A percentile compares a stretch with the other conserved stretches of the same genome.
Conservation (phyloP, 768 basidiomycete genomes). For the Sporobolomyces phaffii region DNA sequence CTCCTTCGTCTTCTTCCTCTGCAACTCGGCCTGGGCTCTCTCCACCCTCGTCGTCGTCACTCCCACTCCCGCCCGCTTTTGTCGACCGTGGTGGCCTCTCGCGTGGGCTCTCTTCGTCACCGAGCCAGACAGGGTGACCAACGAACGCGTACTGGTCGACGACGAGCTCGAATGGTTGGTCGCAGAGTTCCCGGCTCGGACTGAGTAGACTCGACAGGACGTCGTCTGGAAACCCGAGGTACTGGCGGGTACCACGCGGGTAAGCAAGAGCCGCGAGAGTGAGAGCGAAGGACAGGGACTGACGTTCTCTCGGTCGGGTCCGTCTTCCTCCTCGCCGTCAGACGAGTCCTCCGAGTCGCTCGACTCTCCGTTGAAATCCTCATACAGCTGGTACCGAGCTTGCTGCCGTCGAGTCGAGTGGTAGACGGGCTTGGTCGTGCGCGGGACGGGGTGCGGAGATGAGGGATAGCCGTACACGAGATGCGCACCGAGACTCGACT, state of each 20-base stretch:
- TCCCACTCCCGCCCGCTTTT: slow-evolving; percentile 11
- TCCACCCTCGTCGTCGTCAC: slow-evolving; percentile 31
- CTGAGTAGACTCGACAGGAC: slow-evolving; percentile 76
- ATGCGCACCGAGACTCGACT: slow-evolving; percentile 27
- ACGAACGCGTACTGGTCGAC: slow-evolving; percentile 88
- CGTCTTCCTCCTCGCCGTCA: slow-evolving; percentile 13
- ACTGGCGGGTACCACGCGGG: slow-evolving; percentile 8
- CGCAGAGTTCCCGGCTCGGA: slow-evolving; percentile 70
- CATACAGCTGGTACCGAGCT: slow-evolving; percentile 3
- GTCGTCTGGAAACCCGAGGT: slow-evolving; percentile 74
- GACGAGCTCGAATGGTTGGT: slow-evolving; percentile 87
- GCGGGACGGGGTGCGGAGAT: slow-evolving; percentile 33
- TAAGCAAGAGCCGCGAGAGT: no score
- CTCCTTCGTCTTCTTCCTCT: background rate
- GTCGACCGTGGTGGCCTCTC: slow-evolving; percentile 16
- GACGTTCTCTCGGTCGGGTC: slow-evolving; percentile 17
- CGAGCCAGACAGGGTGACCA: slow-evolving; percentile 88
- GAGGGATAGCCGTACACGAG: slow-evolving; percentile 41
- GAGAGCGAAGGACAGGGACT: background rate
- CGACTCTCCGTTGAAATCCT: background rate
- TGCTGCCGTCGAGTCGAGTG: slow-evolving; percentile 19
- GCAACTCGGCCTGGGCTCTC: slow-evolving; percentile 5
- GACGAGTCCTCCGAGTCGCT: slow-evolving; percentile 1
- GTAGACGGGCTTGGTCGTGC: slow-evolving; percentile 39
- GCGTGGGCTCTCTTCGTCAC: slow-evolving; percentile 51